Evolutionary conservation across 345 rosid genomes (phyloP).

Genomic region (Passiflora organensis): DNA sequence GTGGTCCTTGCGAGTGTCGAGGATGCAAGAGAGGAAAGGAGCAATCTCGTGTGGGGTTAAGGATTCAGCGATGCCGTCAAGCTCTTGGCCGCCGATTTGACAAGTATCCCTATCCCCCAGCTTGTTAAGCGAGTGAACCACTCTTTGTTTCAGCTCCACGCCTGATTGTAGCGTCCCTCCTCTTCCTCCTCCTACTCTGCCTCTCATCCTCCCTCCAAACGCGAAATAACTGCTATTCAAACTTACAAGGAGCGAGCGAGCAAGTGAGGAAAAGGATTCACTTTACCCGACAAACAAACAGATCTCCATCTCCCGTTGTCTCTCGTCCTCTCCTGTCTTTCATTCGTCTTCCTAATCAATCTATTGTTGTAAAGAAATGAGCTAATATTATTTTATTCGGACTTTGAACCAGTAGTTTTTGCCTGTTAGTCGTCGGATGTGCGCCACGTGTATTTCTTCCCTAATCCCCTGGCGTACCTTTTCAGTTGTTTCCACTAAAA

Average conservation of each 20-base stretch:
- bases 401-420: too few species aligned
- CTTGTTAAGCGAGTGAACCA: constrained; percentile 70
- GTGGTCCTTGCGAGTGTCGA: constrained; percentile 70
- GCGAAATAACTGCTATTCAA: neutral
- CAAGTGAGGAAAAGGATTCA: neutral
- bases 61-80: constrained; percentile 57
- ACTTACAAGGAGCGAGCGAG: neutral
- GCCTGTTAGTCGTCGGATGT: too few species aligned
- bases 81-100: constrained; percentile 74
- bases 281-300: neutral
- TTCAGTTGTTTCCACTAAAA: too few species aligned
- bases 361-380: too few species aligned
- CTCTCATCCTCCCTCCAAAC: neutral
- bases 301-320: neutral
- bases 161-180: constrained; percentile 32
- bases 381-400: too few species aligned
- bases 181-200: constrained; percentile 15
- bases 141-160: constrained; percentile 71
- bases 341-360: too few species aligned
- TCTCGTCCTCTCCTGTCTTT: neutral
- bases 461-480: too few species aligned
- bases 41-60: constrained; percentile 50
- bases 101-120: constrained; percentile 86
- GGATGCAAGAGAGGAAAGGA: constrained; percentile 69
- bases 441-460: too few species aligned